Evolutionary conservation across 768 basidiomycete species (phyloP).

Genomic region (Tulasnella sp.): DNA sequence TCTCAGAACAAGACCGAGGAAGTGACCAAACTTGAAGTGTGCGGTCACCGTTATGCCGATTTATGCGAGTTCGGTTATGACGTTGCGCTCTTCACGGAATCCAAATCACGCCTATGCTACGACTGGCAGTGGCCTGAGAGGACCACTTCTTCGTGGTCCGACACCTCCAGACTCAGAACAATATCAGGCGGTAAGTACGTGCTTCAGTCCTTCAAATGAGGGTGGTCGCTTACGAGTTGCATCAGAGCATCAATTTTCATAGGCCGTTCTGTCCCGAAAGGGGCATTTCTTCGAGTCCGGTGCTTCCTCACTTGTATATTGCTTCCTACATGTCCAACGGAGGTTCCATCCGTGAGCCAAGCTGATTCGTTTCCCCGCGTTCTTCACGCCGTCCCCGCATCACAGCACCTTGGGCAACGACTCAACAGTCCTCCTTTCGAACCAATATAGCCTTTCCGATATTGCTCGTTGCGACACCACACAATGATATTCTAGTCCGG

Average conservation of each 20-base stretch:
- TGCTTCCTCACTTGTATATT: too few relatives aligned
- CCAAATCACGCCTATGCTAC: constrained; percentile 92
- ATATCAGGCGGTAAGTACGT: constrained; percentile 49
- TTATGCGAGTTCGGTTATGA: constrained; percentile 93
- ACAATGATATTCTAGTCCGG: too few relatives aligned
- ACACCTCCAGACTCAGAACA: constrained; percentile 89
- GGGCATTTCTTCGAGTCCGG: constrained; percentile 86
- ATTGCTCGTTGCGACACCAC: too few relatives aligned
- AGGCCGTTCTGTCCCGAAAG: constrained; percentile 77
- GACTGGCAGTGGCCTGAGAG: constrained; percentile 72
- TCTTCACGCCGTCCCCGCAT: too few relatives aligned
- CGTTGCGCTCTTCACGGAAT: constrained; percentile 88
- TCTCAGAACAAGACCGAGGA: constrained; percentile 33
- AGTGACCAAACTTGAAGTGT: constrained; percentile 92
- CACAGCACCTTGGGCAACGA: too few relatives aligned
- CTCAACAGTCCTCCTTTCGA: too few relatives aligned
- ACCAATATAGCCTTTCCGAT: too few relatives aligned
- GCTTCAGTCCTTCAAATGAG: neutral
- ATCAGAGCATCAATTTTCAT: constrained; percentile 75
- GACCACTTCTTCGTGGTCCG: constrained; percentile 84
- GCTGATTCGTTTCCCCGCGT: too few relatives aligned
- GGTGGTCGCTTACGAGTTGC: neutral
- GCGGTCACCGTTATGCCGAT: constrained; percentile 90
- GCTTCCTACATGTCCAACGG: too few relatives aligned
- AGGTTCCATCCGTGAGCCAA: too few relatives aligned